These are phyloP conservation scores for Chlorociboria aeruginascens DNA, from an alignment of 495 filamentous ascomycete genomes.

Conservation along the genomic window DNA sequence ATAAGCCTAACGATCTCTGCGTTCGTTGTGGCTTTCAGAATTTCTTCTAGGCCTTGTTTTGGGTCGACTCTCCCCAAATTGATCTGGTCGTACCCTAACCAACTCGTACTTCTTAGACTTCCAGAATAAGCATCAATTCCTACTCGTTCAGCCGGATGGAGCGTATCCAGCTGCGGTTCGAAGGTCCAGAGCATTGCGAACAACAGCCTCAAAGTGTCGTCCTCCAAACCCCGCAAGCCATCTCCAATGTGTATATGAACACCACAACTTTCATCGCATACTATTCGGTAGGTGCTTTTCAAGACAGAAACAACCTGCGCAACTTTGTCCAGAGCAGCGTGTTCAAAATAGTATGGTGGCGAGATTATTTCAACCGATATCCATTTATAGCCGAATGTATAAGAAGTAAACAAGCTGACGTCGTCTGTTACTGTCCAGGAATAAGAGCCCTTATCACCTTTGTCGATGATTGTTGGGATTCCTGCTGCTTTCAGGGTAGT, in stretches of 20 bases:
- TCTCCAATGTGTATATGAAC: slow-evolving; percentile 30
- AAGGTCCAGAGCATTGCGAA: slow-evolving; percentile 26
- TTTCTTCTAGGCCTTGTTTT: too few relatives aligned
- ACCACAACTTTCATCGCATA: slow-evolving; percentile 22
- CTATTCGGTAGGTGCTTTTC: slow-evolving; percentile 17
- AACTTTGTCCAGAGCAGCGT: neutral
- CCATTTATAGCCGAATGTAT: neutral
- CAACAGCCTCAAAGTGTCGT: slow-evolving; percentile 21
- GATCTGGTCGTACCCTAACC: too few relatives aligned
- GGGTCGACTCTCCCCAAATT: too few relatives aligned
- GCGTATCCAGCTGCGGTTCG: slow-evolving; percentile 23
- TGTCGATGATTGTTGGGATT: too few relatives aligned
- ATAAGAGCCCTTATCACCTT: too few relatives aligned
- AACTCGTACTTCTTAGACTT: too few relatives aligned
- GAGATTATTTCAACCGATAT: neutral
- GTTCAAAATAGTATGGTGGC: neutral
- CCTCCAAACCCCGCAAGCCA: slow-evolving; percentile 15
- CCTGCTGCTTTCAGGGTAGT: too few relatives aligned
- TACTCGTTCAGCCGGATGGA: slow-evolving; percentile 18
- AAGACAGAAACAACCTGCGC: slow-evolving; percentile 8
- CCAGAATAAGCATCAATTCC: neutral
- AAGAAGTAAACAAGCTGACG: too few relatives aligned
- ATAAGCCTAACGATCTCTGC: too few relatives aligned
- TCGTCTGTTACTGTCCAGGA: too few relatives aligned
- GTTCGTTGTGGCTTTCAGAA: too few relatives aligned